A percentile compares a stretch with the other conserved stretches of the same genome.
Evolutionary conservation across 2,329 filamentous ascomycete species (phyloP).

Genomic region (Diatrype stigma): DNA sequence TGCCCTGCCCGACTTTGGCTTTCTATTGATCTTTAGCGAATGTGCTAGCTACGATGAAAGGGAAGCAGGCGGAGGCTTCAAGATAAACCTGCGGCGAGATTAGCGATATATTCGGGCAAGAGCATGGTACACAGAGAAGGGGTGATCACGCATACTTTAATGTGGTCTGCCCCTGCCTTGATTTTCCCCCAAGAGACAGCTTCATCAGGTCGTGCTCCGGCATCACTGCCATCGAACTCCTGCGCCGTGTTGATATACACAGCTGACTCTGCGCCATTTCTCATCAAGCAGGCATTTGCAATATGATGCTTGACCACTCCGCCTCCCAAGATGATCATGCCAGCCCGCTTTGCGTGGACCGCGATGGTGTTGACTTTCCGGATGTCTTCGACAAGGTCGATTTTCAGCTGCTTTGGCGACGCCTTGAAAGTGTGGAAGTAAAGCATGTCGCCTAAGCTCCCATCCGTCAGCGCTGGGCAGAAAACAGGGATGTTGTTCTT

Average conservation of each 20-base stretch:
- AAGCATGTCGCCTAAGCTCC: constrained; percentile 93
- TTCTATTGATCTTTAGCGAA: constrained; percentile 51
- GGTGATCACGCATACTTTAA: constrained; percentile 63
- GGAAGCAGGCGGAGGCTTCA: constrained; percentile 62
- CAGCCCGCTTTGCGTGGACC: constrained; percentile 78
- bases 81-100: constrained; percentile 49
- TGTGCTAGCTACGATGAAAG: constrained; percentile 63
- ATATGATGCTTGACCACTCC: constrained; percentile 98
- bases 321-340: constrained; percentile 93
- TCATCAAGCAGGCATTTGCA: constrained; percentile 94
- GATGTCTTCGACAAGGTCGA: constrained; percentile 94
- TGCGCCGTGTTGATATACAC: constrained; percentile 98
- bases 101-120: constrained; percentile 1
- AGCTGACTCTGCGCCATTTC: constrained; percentile 93
- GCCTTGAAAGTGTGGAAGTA: constrained; percentile 97
- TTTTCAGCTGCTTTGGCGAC: constrained; percentile 72
- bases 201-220: constrained; percentile 90
- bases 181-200: constrained; percentile 99
- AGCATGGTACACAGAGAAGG: background rate
- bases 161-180: constrained; percentile 78
- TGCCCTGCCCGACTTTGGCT: background rate
- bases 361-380: constrained; percentile 88
- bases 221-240: constrained; percentile 96
- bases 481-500: constrained; percentile 97
- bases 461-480: constrained; percentile 92